Percentiles rank a stretch among this genome's conserved stretches.
phyloP scores from a whole-genome alignment of 2,329 filamentous ascomycete genomes.

The Escovopsis sp. region DNA sequence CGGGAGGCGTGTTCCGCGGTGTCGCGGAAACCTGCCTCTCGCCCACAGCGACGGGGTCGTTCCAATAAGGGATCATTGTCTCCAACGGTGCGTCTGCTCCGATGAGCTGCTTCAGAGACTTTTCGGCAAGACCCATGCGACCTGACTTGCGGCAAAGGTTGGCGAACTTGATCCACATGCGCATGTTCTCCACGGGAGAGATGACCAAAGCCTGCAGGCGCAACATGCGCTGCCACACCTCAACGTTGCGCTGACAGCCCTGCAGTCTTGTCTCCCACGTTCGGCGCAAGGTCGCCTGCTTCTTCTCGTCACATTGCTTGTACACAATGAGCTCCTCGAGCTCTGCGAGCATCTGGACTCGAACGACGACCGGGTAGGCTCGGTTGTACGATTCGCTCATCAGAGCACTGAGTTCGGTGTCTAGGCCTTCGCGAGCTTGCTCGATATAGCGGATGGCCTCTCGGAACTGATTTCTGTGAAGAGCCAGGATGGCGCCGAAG shows the following conservation, averaged over 20 bases:
- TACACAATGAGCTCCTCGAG: slow-evolving; percentile 96
- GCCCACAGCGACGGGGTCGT: slow-evolving; percentile 17
- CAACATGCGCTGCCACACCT: slow-evolving; percentile 97
- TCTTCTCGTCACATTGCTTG: slow-evolving; percentile 83
- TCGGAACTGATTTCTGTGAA: slow-evolving; percentile 91
- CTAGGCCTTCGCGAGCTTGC: slow-evolving; percentile 81
- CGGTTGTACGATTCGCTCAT: slow-evolving; percentile 98
- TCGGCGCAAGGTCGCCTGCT: slow-evolving; percentile 76
- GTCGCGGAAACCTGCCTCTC: slow-evolving; percentile 6
- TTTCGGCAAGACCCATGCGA: slow-evolving; percentile 86
- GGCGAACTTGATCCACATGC: slow-evolving; percentile 99
- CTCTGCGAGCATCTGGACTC: slow-evolving; percentile 97
- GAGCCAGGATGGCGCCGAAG: slow-evolving; percentile 88
- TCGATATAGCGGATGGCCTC: slow-evolving; percentile 82
- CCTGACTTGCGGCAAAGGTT: slow-evolving; percentile 96
- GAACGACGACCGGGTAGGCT: slow-evolving; percentile 93
- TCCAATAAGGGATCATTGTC: slow-evolving; percentile 45
- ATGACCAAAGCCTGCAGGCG: slow-evolving; percentile 89
- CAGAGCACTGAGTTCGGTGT: slow-evolving; percentile 87
- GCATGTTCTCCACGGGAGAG: slow-evolving; percentile 80
- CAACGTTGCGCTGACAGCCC: slow-evolving; percentile 91
- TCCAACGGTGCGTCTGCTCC: slow-evolving; percentile 52
- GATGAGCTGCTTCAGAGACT: slow-evolving; percentile 83
- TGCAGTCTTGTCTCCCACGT: slow-evolving; percentile 95
- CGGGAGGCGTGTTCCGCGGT: slow-evolving; percentile 38